Evolutionary conservation across 1,284 basidiomycete genomes (phyloP).

Genomic region (Ustilago cynodontis): DNA sequence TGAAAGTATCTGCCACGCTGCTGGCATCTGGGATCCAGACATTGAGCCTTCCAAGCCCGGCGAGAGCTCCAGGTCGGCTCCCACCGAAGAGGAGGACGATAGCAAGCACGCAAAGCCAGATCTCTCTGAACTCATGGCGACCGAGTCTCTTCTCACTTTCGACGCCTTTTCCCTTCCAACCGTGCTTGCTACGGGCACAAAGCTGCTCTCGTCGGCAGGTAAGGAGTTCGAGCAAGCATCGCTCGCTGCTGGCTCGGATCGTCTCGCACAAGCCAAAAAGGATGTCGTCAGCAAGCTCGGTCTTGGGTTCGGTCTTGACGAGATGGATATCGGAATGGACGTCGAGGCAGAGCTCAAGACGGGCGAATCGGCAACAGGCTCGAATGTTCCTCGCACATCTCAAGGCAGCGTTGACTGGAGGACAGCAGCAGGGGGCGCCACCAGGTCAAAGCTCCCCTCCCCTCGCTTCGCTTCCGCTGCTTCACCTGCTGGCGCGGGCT

Average conservation of each 20-base stretch:
- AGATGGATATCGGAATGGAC: slow-evolving; percentile 75
- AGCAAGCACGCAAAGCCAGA: slow-evolving; percentile 37
- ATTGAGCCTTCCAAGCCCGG: slow-evolving; percentile 42
- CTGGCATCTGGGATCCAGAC: slow-evolving; percentile 79
- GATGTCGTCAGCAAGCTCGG: slow-evolving; percentile 75
- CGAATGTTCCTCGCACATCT: slow-evolving; percentile 24
- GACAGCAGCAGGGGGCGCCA: slow-evolving; percentile 38
- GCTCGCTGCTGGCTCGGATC: slow-evolving; percentile 71
- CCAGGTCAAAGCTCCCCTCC: slow-evolving; percentile 37
- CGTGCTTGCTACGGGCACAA: slow-evolving; percentile 80
- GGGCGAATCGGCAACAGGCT: slow-evolving; percentile 13
- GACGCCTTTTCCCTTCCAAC: slow-evolving; percentile 76
- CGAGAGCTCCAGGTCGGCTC: slow-evolving; percentile 41
- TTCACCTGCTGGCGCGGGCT: slow-evolving; percentile 13
- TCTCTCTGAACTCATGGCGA: slow-evolving; percentile 23
- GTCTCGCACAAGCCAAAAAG: slow-evolving; percentile 82
- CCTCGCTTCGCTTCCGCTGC: slow-evolving; percentile 30
- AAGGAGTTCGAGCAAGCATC: slow-evolving; percentile 78
- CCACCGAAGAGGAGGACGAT: slow-evolving; percentile 21
- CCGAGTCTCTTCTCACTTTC: slow-evolving; percentile 58
- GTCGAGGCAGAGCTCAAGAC: slow-evolving; percentile 69
- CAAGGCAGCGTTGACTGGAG: slow-evolving; percentile 48
- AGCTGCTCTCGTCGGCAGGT: slow-evolving; percentile 85
- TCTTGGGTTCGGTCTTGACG: slow-evolving; percentile 79
- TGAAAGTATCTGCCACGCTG: slow-evolving; percentile 84